Evolutionary conservation across 208 protist genomes (phyloP).

Genomic region (Trichomonas tenax): DNA sequence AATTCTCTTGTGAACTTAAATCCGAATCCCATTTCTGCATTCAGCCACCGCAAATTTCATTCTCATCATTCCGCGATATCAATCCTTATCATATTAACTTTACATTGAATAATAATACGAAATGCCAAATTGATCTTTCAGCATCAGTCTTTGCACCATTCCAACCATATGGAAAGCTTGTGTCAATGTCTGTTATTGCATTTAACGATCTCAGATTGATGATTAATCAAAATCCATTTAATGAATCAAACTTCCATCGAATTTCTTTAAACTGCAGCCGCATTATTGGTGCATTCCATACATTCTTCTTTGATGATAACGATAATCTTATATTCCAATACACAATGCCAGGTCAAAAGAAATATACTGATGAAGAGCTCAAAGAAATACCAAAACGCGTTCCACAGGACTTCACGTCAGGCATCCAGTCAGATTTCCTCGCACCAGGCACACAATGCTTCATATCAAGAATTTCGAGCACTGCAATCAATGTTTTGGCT

Average conservation of each 20-base stretch:
- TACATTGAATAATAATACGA: neutral
- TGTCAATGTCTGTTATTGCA: neutral
- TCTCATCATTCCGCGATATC: neutral
- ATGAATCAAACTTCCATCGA: neutral
- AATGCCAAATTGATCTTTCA: neutral
- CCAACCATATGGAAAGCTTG: neutral
- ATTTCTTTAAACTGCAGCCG: neutral
- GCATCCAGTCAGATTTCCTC: neutral
- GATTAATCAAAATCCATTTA: neutral
- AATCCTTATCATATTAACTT: neutral
- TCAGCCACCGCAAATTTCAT: neutral
- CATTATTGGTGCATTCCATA: too few species aligned
- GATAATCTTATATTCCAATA: neutral
- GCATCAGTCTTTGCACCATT: neutral
- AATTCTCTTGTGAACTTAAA: neutral
- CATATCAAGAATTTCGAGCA: neutral
- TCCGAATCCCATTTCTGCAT: neutral
- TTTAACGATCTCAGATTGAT: neutral
- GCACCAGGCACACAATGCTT: neutral
- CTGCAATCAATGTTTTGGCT: neutral
- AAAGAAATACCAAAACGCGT: neutral
- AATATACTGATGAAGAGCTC: neutral
- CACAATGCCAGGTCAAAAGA: too few species aligned
- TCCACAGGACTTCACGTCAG: neutral
- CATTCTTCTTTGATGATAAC: neutral